phyloP scores from a whole-genome alignment of 441 rosid genomes.

The Bocquillonia castaneifolia region DNA sequence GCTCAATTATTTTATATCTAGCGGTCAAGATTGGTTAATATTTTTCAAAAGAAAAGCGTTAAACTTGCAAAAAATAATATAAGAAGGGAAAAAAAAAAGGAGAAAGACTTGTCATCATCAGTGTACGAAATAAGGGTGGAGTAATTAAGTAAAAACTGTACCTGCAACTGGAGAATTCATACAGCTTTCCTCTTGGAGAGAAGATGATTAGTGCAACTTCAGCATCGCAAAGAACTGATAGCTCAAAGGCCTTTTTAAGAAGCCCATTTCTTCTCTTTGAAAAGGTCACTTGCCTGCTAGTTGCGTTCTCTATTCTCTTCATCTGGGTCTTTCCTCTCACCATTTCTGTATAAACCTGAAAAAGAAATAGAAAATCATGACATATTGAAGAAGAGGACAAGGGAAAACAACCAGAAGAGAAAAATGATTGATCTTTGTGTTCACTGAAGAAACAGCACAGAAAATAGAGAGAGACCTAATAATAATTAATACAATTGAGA shows the following conservation, averaged over 20 bases:
- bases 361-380: background rate
- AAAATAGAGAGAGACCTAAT: background rate
- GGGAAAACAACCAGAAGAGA: background rate
- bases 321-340: conserved; percentile 87
- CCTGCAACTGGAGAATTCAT: conserved; percentile 76
- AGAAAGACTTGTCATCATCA: too few species aligned
- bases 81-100: background rate
- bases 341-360: conserved; percentile 37
- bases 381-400: background rate
- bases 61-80: too few species aligned
- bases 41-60: too few species aligned
- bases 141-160: too few species aligned
- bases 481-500: too few species aligned
- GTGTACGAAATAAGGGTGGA: too few species aligned
- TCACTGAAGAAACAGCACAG: background rate
- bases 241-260: conserved; percentile 80
- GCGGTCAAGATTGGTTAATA: too few species aligned
- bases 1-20: too few species aligned
- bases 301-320: conserved; percentile 86
- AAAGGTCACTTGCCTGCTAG: conserved; percentile 92
- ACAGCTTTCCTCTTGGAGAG: conserved; percentile 78
- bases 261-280: conserved; percentile 86
- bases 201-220: conserved; percentile 85
- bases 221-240: conserved; percentile 85
- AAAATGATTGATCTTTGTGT: conserved; percentile 4